Evolutionary conservation across 2,329 filamentous ascomycete genomes (phyloP), one percentile per base, ranked within the genome.

Genomic region (Ophiostoma pallidulum): DNA sequence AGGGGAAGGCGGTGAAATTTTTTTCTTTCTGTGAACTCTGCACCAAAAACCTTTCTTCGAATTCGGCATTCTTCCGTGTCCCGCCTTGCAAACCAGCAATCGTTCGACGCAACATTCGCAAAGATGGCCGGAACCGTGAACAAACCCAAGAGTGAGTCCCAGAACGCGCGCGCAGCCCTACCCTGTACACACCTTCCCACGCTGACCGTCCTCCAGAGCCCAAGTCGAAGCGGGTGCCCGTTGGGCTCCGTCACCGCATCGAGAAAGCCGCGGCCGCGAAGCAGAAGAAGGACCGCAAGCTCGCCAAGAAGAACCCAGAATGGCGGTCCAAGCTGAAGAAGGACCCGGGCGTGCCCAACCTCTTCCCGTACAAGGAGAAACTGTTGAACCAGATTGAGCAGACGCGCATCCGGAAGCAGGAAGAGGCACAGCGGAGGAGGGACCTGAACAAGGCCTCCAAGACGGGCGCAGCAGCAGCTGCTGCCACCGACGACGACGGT

Each of bases 331-430:
- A 89, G 65, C 65, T 95, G 57, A 97, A 96, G 78, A 98, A 97
- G 72, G 92, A 98, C 60, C 92, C 91, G 20, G 92, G 92, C 41
- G 96, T 98, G 53, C 92, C 92, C 35, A 98, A 97, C 62, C 70
- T 96, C 31, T 98, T 96, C 70, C 92, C 92, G 1, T 96, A 92
- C 75, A 98, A 98, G 72, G 90, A 96, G 65, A 90, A 85, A 73
- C 78, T 98, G 24, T 77, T 98, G 29, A 81, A 90, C 50, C 89
- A 98, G 67, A 94, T 98, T 58, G 92, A 98, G 69, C 87, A 95
- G 68, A 84, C 80, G 59, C 84, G 84, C 62, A 71, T 83, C 56
- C 72, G 78, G 64, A 96, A 91, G 71, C 80, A 80, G 54, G 89
- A 95, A 60, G 87, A 95, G 61, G 75, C 77, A 49, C 73, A 78